Base-by-base conservation (phyloP, 345 rosid genomes). In the Arabidopsis suecica region DNA sequence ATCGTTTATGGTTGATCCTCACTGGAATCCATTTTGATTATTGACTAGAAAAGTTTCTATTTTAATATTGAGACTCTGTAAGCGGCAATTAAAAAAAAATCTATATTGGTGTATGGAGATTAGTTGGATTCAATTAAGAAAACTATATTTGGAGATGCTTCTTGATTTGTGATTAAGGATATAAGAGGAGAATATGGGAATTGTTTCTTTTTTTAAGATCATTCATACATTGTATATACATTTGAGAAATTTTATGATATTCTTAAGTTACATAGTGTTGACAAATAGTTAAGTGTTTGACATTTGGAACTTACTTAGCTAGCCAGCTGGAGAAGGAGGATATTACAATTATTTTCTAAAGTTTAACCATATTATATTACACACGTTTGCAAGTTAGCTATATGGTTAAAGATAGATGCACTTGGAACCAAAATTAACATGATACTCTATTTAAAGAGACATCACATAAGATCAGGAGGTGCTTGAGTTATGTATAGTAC, bases 1-100 rank as follows among this genome's bases (percentile, higher is more conserved):
- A 7, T 25, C 9, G 40, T 32, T 9, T 59, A 36, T 60, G 57
- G 59, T 37, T 36, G 48, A 60, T 23, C 75, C 67, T 60, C n/a
- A 0, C 59, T 59, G 38, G 55, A 70, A 59, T 45, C 56, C 65
- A 47, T 14, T 34, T 70, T 70, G 13, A 34, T 44, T 20, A 8
- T 59, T 58, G 57, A 44, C 51, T 4, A 22, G n/a, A 25, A 7
- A 18, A 3, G 10, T 2, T 4, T 53, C 5, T 14, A 25, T 14
- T 67, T 68, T 68, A 7, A 14, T 22, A 13, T 7, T 5, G 33
- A 22, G 47, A 42, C n/a, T 4, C 47, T 42, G 2, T 5, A 0
- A 67, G 3, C 28, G 4, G 37, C 61, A 68, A 16, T 55, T n/a
- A 3, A 16, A 6, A 41, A 5, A 28, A 3, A 7, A 20, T 22